These are phyloP conservation scores for Geoglossum cookeanum DNA, from an alignment of 2,329 filamentous ascomycete genomes.

Conservation along the genomic window DNA sequence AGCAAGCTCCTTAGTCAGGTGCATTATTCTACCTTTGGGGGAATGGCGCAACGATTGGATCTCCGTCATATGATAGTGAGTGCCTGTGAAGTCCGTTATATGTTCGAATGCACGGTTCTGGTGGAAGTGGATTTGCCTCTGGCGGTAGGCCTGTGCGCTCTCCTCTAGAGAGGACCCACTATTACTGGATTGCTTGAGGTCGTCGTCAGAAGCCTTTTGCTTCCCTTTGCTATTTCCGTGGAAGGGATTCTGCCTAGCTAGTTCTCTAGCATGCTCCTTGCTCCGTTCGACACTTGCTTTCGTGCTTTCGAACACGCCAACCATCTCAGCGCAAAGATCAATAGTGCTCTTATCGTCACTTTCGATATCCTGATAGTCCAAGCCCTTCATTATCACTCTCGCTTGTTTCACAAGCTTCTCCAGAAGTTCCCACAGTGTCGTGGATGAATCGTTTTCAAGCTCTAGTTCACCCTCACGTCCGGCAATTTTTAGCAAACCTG, in stretches of 20 bases:
- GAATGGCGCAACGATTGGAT: slow-evolving; percentile 15
- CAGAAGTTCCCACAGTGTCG: neutral
- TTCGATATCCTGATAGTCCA: slow-evolving; percentile 6
- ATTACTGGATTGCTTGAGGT: neutral
- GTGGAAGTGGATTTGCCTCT: slow-evolving; percentile 14
- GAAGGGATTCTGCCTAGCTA: neutral
- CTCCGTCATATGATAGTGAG: slow-evolving; percentile 16
- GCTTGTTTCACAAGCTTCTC: slow-evolving; percentile 1
- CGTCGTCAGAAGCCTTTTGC: neutral
- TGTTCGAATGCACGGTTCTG: slow-evolving; percentile 17
- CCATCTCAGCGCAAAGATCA: slow-evolving; percentile 10
- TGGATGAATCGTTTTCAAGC: neutral
- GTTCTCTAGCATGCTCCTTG: slow-evolving; percentile 12
- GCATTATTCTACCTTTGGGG: slow-evolving; percentile 26
- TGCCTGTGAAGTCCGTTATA: neutral
- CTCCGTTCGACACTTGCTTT: slow-evolving; percentile 18
- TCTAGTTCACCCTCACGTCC: neutral
- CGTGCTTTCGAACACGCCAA: slow-evolving; percentile 15
- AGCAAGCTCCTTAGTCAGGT: slow-evolving; percentile 27
- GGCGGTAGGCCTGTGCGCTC: slow-evolving; percentile 10
- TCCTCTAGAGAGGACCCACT: neutral
- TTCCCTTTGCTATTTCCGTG: neutral
- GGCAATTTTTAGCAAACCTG: slow-evolving; percentile 21
- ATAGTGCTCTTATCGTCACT: slow-evolving; percentile 5
- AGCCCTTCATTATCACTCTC: neutral